Conservation (phyloP, 2,329 filamentous ascomycete species). For the Chaetomiaceae sp. region DNA sequence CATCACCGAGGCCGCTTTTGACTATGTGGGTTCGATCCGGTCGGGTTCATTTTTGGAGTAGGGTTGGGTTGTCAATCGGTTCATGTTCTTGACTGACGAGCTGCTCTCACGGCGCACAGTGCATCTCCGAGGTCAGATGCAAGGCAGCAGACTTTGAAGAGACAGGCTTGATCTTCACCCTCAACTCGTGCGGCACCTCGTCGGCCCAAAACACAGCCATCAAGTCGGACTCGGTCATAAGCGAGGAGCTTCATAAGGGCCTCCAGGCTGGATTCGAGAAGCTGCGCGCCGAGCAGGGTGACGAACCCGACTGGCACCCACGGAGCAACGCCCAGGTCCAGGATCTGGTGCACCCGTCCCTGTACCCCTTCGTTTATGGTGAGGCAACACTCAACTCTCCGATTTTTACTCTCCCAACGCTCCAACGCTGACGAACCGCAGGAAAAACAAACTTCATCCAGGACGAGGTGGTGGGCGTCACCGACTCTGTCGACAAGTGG, state of each 20-base stretch:
- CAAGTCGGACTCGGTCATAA: conserved; percentile 49
- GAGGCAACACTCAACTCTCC: too few relatives aligned
- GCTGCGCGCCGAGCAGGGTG: conserved; percentile 40
- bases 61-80: too few relatives aligned
- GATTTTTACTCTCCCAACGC: too few relatives aligned
- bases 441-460: conserved; percentile 29
- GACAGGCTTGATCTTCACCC: conserved; percentile 38
- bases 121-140: conserved; percentile 43
- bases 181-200: conserved; percentile 33
- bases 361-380: conserved; percentile 51
- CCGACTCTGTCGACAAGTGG: conserved; percentile 26
- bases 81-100: too few relatives aligned
- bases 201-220: conserved; percentile 33
- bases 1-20: conserved; percentile 22
- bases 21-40: conserved; percentile 24
- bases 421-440: background rate
- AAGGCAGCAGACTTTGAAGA: conserved; percentile 44
- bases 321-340: conserved; percentile 47
- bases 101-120: too few relatives aligned
- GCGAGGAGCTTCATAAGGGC: conserved; percentile 26
- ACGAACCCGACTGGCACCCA: conserved; percentile 51
- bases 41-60: too few relatives aligned
- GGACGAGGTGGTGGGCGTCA: conserved; percentile 30
- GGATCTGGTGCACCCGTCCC: conserved; percentile 55
- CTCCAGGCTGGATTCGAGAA: conserved; percentile 36